Percentiles rank a stretch among this genome's conserved stretches.
Evolutionary conservation across 805 yeast species (phyloP).

Genomic region (Cyberlindnera suaveolens): DNA sequence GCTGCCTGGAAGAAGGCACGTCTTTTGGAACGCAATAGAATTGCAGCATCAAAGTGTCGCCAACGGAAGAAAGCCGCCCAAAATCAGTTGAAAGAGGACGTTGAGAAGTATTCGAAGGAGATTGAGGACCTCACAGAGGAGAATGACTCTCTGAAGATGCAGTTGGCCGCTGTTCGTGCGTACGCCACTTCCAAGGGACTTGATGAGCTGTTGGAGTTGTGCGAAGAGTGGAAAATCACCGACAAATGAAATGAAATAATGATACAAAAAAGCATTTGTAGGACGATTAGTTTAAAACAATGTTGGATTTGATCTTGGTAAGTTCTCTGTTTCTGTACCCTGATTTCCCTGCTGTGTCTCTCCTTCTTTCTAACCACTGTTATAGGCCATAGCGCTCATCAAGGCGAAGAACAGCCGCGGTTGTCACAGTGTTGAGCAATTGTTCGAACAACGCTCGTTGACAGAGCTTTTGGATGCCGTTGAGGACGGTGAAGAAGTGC

Average conservation of each 20-base stretch:
- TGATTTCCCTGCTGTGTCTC: no score
- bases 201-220: background rate
- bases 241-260: no score
- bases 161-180: constrained; percentile 3
- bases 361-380: background rate
- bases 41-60: constrained; percentile 67
- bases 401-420: constrained; percentile 9
- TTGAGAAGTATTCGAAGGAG: constrained; percentile 41
- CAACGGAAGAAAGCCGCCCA: constrained; percentile 67
- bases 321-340: no score
- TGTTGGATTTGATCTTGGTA: no score
- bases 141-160: constrained; percentile 14
- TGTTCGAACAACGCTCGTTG: background rate
- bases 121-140: constrained; percentile 33
- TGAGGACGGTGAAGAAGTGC: background rate
- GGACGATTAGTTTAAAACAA: no score
- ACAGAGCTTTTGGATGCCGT: background rate
- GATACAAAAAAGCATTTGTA: no score
- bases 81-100: constrained; percentile 55
- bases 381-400: constrained; percentile 16
- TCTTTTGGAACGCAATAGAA: constrained; percentile 52
- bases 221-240: background rate
- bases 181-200: constrained; percentile 1
- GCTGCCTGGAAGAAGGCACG: constrained; percentile 65
- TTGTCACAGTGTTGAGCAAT: background rate